Percentiles rank a stretch among this genome's conserved stretches.
Evolutionary conservation across 2,329 filamentous ascomycete species (phyloP).

Genomic region (Hymenoscyphus salicellus): DNA sequence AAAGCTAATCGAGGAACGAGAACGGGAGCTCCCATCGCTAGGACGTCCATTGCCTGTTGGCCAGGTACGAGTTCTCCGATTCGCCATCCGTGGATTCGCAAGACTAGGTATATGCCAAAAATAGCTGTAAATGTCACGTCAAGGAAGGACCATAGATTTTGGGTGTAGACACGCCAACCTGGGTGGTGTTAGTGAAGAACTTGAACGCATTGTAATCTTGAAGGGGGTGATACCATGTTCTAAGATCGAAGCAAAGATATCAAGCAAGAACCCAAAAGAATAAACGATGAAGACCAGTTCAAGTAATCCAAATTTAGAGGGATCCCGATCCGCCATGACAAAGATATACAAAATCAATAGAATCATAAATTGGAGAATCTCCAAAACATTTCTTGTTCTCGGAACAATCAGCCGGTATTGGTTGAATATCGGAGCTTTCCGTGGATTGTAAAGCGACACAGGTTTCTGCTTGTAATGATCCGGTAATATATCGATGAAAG

Average conservation of each 20-base stretch:
- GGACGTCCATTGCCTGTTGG: constrained; percentile 71
- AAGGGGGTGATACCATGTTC: constrained; percentile 38
- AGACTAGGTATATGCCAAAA: constrained; percentile 63
- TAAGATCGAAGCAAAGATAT: constrained; percentile 27
- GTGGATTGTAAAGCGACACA: constrained; percentile 76
- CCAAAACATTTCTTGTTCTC: constrained; percentile 70
- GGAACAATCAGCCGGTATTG: constrained; percentile 84
- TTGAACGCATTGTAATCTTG: background rate
- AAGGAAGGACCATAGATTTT: constrained; percentile 85
- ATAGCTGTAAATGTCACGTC: constrained; percentile 75
- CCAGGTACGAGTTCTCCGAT: constrained; percentile 47
- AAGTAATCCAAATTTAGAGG: constrained; percentile 51
- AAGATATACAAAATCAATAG: constrained; percentile 67
- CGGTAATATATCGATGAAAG: constrained; percentile 78
- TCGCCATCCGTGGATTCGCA: constrained; percentile 64
- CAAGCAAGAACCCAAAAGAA: constrained; percentile 64
- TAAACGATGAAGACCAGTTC: constrained; percentile 72
- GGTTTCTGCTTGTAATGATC: constrained; percentile 83
- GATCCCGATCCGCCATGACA: constrained; percentile 67
- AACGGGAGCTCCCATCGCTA: constrained; percentile 76
- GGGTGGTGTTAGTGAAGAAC: constrained; percentile 37
- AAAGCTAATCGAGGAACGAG: constrained; percentile 77
- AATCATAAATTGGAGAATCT: constrained; percentile 69
- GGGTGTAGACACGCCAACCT: constrained; percentile 74
- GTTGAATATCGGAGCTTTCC: constrained; percentile 72